Conservation (phyloP, 1,284 basidiomycete genomes). For the Papiliotrema nemorosa region DNA sequence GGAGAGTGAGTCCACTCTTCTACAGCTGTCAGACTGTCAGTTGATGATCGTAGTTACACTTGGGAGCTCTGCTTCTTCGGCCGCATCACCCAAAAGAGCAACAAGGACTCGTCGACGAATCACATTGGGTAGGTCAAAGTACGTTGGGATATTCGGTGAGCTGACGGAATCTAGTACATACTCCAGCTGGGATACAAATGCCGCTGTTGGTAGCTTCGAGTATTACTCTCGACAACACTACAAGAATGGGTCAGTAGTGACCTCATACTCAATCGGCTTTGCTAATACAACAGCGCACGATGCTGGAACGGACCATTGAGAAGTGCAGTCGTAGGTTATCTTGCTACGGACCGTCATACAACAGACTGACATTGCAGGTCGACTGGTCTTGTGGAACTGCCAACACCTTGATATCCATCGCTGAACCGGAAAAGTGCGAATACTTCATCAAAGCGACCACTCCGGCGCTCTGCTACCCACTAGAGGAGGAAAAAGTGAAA, state of each 20-base stretch:
- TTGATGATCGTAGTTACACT: conserved; percentile 63
- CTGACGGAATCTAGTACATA: conserved; percentile 62
- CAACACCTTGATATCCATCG: conserved; percentile 75
- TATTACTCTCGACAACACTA: conserved; percentile 83
- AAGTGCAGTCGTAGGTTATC: conserved; percentile 30
- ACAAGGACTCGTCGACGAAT: conserved; percentile 72
- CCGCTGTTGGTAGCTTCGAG: conserved; percentile 61
- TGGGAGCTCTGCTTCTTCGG: conserved; percentile 96
- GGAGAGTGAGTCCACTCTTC: conserved; percentile 69
- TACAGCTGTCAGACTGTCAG: too few species aligned
- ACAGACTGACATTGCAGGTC: conserved; percentile 57
- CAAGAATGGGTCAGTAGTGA: conserved; percentile 58
- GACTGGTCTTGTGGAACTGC: conserved; percentile 78
- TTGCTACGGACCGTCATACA: not conserved
- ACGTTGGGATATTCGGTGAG: not conserved
- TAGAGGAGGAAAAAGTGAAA: conserved; percentile 25
- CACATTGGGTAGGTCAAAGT: conserved; percentile 69
- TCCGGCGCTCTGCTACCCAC: conserved; percentile 81
- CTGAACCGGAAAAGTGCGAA: conserved; percentile 95
- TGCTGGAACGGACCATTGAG: conserved; percentile 97
- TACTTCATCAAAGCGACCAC: conserved; percentile 83
- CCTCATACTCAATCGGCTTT: not conserved
- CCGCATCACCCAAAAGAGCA: conserved; percentile 81
- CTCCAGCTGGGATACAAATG: conserved; percentile 65
- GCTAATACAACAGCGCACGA: conserved; percentile 53